Conservation (phyloP, 352 stramenopile genomes). For the Pilasporangium apinafurcum region DNA sequence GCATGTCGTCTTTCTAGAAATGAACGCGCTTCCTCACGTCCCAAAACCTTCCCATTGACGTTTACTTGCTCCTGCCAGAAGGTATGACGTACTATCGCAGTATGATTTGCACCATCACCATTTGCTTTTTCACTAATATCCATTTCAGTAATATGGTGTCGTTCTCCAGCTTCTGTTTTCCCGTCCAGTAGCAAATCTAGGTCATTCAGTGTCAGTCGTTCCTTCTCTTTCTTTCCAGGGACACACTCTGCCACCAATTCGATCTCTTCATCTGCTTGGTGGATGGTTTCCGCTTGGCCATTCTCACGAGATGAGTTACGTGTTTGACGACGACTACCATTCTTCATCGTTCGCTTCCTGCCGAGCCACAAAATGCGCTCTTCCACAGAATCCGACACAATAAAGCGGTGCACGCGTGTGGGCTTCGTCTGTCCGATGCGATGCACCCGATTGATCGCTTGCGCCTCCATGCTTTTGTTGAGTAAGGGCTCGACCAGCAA, state of each 20-base stretch:
- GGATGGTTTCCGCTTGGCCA: not conserved
- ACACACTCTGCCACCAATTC: constrained; percentile 22
- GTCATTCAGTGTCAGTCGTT: constrained; percentile 47
- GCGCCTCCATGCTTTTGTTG: constrained; percentile 77
- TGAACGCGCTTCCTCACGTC: constrained; percentile 17
- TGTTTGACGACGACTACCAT: constrained; percentile 2
- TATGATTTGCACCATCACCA: not conserved
- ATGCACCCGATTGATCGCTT: constrained; percentile 89
- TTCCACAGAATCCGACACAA: constrained; percentile 86
- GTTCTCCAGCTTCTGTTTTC: not conserved
- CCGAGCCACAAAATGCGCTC: constrained; percentile 73
- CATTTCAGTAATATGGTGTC: too few relatives aligned
- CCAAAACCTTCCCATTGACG: constrained; percentile 24
- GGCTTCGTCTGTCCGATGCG: constrained; percentile 83
- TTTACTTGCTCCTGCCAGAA: constrained; percentile 46
- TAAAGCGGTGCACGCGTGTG: constrained; percentile 86
- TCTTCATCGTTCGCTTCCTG: too few relatives aligned
- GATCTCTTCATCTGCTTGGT: constrained; percentile 4
- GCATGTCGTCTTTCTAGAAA: constrained; percentile 35
- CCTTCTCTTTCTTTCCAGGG: constrained; percentile 40
- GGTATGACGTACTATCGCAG: not conserved
- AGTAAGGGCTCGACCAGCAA: constrained; percentile 89
- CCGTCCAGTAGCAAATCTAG: constrained; percentile 34
- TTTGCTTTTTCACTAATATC: not conserved
- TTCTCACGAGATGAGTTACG: too few relatives aligned